phyloP scores from a whole-genome alignment of 441 rosid species.

The Aleurites moluccanus region DNA sequence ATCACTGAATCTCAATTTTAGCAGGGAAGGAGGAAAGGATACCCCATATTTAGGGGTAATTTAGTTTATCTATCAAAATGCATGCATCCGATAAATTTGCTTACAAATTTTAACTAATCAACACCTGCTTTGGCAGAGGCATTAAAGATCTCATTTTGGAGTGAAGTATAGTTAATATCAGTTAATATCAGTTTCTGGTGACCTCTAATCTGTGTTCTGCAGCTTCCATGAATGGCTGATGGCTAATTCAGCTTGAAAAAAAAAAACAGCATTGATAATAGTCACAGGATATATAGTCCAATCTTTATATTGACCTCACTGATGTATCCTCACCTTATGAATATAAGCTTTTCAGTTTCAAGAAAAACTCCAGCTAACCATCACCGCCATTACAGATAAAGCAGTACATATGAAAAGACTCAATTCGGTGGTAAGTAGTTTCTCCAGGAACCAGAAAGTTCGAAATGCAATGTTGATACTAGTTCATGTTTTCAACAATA shows the following conservation, averaged over 20 bases:
- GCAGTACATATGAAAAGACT: neutral
- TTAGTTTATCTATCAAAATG: neutral
- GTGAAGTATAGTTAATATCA: neutral
- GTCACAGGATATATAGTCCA: neutral
- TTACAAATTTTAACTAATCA: neutral
- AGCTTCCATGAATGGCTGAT: neutral
- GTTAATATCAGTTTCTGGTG: neutral
- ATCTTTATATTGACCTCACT: neutral
- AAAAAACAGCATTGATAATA: neutral
- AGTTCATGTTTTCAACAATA: neutral
- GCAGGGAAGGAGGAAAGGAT: neutral
- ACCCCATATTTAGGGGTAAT: neutral
- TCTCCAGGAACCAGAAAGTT: neutral
- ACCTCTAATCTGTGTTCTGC: neutral
- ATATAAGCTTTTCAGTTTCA: neutral
- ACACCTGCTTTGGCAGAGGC: neutral
- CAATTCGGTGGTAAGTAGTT: neutral
- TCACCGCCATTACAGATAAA: neutral
- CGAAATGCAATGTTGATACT: neutral
- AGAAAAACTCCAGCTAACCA: neutral
- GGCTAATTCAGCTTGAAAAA: neutral
- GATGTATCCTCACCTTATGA: neutral
- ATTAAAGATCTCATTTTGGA: neutral
- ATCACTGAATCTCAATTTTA: neutral
- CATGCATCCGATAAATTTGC: neutral